phyloP scores from a whole-genome alignment of 257 asterid species.

The Ocimum tenuiflorum region DNA sequence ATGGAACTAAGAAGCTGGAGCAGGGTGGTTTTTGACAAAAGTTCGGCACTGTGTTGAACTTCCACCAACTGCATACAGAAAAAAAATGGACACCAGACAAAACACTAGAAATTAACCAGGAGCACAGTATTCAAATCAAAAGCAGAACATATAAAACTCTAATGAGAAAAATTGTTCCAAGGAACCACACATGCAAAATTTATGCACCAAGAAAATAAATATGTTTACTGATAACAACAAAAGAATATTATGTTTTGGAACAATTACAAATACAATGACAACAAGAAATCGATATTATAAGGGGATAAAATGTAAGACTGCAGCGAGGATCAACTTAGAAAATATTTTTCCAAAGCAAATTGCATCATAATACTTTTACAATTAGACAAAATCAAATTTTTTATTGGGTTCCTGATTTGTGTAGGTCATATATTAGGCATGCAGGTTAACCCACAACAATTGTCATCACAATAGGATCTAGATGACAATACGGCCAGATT shows the following conservation, averaged over 20 bases:
- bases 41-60: constrained; percentile 71
- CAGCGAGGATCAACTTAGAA: too few species aligned
- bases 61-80: constrained; percentile 64
- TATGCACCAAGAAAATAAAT: constrained; percentile 2
- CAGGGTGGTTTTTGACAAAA: constrained; percentile 65
- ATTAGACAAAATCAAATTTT: too few species aligned
- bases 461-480: too few species aligned
- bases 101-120: constrained; percentile 3
- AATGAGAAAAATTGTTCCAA: neutral
- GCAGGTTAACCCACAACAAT: too few species aligned
- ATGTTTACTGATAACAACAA: neutral
- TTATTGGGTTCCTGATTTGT: too few species aligned
- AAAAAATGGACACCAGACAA: constrained; percentile 7
- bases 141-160: neutral
- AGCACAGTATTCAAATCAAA: neutral
- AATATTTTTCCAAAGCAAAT: too few species aligned
- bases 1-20: constrained; percentile 76
- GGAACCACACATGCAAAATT: neutral
- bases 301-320: too few species aligned
- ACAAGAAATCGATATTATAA: too few species aligned
- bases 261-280: constrained; percentile 2
- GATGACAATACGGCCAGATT: too few species aligned
- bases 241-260: neutral
- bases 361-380: too few species aligned
- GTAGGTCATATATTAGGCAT: too few species aligned